Evolutionary conservation across 768 basidiomycete species (phyloP), one percentile per base, ranked within the genome.

Genomic region (Russula brevipes): DNA sequence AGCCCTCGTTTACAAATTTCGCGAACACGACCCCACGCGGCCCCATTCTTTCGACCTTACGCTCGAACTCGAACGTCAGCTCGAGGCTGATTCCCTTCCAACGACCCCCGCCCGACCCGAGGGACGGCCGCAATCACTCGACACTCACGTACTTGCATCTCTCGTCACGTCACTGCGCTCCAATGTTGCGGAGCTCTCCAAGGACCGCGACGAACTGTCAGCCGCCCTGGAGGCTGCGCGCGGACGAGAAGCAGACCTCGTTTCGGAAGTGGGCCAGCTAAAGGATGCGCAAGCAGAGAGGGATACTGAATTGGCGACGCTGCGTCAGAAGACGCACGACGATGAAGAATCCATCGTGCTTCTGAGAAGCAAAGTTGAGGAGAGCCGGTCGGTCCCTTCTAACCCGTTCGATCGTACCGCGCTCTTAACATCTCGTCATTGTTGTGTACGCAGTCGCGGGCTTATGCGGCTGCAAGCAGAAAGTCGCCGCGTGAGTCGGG

Each of bases 401-500:
- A 10, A 3, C 8, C 46, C 5, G 16, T 41, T 55, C 17, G 39
- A 44, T 36, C 24, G n/a, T 47, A 17, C 38, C 39, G 44, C 35
- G 52, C 45, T 65, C 60, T 8, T 39, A 10, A 11, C 41, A 14
- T 42, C 36, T 66, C 42, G 58, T 61, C 11, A 68, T 38, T 41
- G 33, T 17, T 12, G 30, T 46, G 30, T n/a, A 16, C 39, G 70
- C 8, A 91, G 91, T 69, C 87, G 91, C 50, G 91, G 89, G 31
- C 79, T 94, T 56, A 94, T 94, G 91, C 83, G 89, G 17, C 79
- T 94, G 9, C 91, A 94, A 71, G 84, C 85, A 9, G 90, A 94
- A 73, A 88, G 77, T 68, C 79, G 86, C 59, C 79, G 89, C 35
- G 80, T 83, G 66, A 87, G 85, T 71, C 75, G 77, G 33, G 76